A percentile compares a stretch with the other conserved stretches of the same genome.
phyloP scores from a whole-genome alignment of 768 basidiomycete genomes.

The Russula lepida region DNA sequence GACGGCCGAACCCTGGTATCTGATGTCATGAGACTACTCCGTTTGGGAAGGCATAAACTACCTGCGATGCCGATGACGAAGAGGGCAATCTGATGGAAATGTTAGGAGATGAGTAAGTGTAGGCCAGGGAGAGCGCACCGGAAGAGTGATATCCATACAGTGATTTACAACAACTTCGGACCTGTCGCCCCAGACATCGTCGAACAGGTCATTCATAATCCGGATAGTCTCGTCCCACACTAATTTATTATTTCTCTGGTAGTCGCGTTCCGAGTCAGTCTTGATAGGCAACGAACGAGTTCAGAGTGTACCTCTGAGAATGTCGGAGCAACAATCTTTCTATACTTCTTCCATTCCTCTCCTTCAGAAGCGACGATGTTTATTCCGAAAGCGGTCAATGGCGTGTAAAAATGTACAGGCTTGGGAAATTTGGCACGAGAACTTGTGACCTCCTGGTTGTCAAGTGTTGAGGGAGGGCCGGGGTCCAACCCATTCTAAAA shows the following conservation, averaged over 20 bases:
- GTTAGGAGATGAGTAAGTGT: neutral
- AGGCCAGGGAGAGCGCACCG: slow-evolving; percentile 30
- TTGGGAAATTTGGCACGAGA: slow-evolving; percentile 50
- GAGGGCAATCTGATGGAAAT: slow-evolving; percentile 38
- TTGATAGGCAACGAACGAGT: neutral
- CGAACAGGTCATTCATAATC: no score
- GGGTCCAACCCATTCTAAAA: neutral
- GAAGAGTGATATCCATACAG: slow-evolving; percentile 44
- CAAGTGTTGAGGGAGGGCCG: no score
- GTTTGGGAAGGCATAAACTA: neutral
- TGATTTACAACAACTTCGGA: slow-evolving; percentile 30
- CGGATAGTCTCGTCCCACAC: no score
- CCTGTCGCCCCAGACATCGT: no score
- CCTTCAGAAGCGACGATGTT: slow-evolving; percentile 60
- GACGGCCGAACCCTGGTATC: slow-evolving; percentile 38
- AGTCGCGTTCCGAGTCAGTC: neutral
- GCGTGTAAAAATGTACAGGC: slow-evolving; percentile 37
- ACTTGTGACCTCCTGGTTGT: slow-evolving; percentile 39
- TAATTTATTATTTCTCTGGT: slow-evolving; percentile 13
- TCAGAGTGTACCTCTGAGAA: slow-evolving; percentile 47
- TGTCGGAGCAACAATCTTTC: slow-evolving; percentile 52
- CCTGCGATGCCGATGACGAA: slow-evolving; percentile 45
- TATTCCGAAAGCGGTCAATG: slow-evolving; percentile 45
- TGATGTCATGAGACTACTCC: neutral
- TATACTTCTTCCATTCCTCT: slow-evolving; percentile 56